Conservation (phyloP, 495 filamentous ascomycete species). For the Lepidopterella palustris region DNA sequence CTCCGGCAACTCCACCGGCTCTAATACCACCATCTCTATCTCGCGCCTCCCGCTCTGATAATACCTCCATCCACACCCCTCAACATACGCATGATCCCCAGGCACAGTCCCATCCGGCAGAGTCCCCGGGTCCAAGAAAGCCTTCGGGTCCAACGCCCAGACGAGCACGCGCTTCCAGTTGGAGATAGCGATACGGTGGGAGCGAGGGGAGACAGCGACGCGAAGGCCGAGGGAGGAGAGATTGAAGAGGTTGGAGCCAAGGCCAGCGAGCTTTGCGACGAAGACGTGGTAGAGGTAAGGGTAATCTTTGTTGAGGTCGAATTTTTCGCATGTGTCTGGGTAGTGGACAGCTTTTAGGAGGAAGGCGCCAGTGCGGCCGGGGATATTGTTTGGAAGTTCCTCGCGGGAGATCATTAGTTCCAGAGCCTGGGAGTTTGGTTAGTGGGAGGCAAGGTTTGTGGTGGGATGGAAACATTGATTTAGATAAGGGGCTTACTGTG, state of each 20-base stretch:
- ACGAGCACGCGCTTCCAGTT: constrained; percentile 20
- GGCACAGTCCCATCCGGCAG: constrained; percentile 6
- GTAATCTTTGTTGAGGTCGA: constrained; percentile 2
- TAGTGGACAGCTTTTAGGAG: constrained; percentile 22
- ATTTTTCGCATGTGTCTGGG: constrained; percentile 4
- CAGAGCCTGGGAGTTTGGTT: no score
- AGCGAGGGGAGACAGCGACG: constrained; percentile 9
- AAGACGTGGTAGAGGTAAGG: constrained; percentile 12
- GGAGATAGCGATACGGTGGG: constrained; percentile 20
- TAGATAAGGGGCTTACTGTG: constrained; percentile 7
- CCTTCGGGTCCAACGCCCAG: constrained; percentile 13
- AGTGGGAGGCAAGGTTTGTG: no score
- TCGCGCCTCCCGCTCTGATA: constrained; percentile 3
- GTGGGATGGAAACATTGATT: no score
- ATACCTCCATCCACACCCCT: constrained; percentile 18
- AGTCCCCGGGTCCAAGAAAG: constrained; percentile 14
- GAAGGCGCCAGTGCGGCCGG: constrained; percentile 15
- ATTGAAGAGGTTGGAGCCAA: constrained; percentile 6
- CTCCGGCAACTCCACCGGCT: constrained; percentile 12
- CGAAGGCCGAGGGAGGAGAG: constrained; percentile 18
- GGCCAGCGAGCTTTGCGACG: constrained; percentile 17
- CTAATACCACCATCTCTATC: constrained; percentile 11
- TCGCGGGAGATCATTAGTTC: constrained; percentile 14
- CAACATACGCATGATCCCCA: constrained; percentile 17
- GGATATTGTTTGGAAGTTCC: neutral